Percentiles rank a stretch among this genome's conserved stretches.
phyloP scores from a whole-genome alignment of 2,329 filamentous ascomycete genomes.

The Talaromyces islandicus region DNA sequence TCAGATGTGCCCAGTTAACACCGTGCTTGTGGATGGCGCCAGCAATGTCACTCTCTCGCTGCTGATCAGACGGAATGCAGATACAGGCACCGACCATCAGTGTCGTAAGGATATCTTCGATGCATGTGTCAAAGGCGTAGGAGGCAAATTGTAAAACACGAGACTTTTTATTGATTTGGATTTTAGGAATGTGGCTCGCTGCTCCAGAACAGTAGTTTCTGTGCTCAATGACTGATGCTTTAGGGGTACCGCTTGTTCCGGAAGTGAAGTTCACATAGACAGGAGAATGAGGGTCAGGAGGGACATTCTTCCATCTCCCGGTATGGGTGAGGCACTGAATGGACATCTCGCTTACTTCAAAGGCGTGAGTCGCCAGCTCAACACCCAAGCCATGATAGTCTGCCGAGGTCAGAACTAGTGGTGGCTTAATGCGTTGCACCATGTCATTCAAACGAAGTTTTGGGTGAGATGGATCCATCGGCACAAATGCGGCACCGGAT shows the following conservation, averaged over 20 bases:
- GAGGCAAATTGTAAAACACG: conserved; percentile 33
- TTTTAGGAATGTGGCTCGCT: conserved; percentile 43
- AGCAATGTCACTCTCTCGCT: not conserved
- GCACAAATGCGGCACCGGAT: conserved; percentile 1
- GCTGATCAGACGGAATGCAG: conserved; percentile 44
- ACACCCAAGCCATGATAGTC: not conserved
- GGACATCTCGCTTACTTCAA: not conserved
- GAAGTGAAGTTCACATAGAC: conserved; percentile 3
- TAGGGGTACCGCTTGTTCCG: conserved; percentile 2
- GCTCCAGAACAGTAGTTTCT: conserved; percentile 47
- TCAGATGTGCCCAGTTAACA: not conserved
- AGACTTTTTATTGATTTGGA: conserved; percentile 44
- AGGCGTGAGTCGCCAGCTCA: not conserved
- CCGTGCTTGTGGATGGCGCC: not conserved
- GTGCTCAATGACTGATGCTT: not conserved
- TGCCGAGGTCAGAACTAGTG: not conserved
- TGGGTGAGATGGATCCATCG: not conserved
- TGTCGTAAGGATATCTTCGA: conserved; percentile 50
- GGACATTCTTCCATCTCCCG: not conserved
- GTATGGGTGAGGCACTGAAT: not conserved
- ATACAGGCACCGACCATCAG: conserved; percentile 53
- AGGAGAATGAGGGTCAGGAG: not conserved
- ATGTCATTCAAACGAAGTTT: not conserved
- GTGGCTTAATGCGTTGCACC: not conserved
- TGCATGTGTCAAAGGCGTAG: conserved; percentile 33